A percentile compares a stretch with the other conserved stretches of the same genome.
These are phyloP conservation scores for Paraphoma sp. DNA, from an alignment of 2,329 filamentous ascomycete genomes.

Conservation along the genomic window DNA sequence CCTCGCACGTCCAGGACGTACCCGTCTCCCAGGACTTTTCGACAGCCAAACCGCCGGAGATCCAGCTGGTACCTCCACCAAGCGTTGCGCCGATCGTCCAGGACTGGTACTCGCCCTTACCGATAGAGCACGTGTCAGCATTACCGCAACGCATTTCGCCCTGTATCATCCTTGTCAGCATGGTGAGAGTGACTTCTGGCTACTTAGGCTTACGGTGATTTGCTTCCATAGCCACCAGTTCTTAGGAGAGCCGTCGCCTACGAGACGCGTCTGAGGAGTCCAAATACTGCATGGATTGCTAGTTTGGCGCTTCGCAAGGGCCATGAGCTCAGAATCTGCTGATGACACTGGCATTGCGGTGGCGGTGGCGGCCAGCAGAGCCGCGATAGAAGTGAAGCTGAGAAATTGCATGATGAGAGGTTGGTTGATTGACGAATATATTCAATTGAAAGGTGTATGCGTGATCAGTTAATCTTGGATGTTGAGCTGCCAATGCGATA, in stretches of 20 bases:
- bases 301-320: background rate
- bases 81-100: background rate
- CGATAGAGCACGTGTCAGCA: background rate
- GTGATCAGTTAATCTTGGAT: background rate
- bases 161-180: background rate
- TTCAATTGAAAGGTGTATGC: background rate
- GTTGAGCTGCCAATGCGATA: background rate
- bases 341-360: background rate
- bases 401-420: background rate
- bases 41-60: background rate
- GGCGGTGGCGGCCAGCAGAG: background rate
- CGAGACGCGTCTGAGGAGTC: background rate
- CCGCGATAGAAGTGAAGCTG: background rate
- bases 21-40: background rate
- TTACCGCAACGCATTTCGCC: background rate
- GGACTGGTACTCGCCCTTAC: background rate
- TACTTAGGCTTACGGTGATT: background rate
- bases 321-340: background rate
- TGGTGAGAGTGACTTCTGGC: background rate
- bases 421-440: too few species aligned
- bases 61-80: background rate
- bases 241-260: background rate
- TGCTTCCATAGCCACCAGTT: background rate
- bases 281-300: background rate
- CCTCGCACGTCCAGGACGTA: background rate